Evolutionary conservation across 495 filamentous ascomycete species (phyloP).

Genomic region (Rusavskia elegans): DNA sequence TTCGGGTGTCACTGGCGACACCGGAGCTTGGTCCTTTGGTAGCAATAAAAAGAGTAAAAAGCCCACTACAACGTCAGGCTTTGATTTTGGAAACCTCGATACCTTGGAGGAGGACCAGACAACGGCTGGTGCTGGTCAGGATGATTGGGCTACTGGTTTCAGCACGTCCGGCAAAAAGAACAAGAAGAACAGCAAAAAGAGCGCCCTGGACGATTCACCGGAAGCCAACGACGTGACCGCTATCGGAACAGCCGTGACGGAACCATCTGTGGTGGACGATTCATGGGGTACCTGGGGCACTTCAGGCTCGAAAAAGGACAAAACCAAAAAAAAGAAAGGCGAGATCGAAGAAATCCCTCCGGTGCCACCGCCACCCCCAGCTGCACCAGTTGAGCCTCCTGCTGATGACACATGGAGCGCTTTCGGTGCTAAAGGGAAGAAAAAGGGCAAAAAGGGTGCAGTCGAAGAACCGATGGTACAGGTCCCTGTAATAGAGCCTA

Average conservation of each 20-base stretch:
- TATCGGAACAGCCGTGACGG: conserved; percentile 10
- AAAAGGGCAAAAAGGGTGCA: conserved; percentile 24
- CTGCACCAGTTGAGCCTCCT: conserved; percentile 4
- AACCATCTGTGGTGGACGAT: conserved; percentile 9
- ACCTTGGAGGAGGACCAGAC: conserved; percentile 13
- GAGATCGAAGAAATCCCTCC: conserved; percentile 3
- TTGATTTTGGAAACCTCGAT: conserved; percentile 31
- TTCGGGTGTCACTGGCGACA: conserved; percentile 19
- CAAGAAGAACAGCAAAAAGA: conserved; percentile 16
- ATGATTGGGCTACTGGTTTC: conserved; percentile 9
- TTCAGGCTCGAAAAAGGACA: conserved; percentile 11
- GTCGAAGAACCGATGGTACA: not conserved
- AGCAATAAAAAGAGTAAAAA: conserved; percentile 21
- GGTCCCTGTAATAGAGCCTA: conserved; percentile 8
- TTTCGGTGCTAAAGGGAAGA: conserved; percentile 12
- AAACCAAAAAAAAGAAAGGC: conserved; percentile 10
- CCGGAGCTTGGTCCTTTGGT: conserved; percentile 21
- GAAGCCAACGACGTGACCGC: conserved; percentile 5
- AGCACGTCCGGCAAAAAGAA: conserved; percentile 9
- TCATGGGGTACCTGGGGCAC: conserved; percentile 12
- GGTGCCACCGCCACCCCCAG: conserved; percentile 2
- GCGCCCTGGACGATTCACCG: conserved; percentile 4
- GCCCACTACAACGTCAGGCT: conserved; percentile 21
- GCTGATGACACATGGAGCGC: conserved; percentile 8
- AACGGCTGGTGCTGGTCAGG: conserved; percentile 6